Conservation (phyloP, 2,329 filamentous ascomycete genomes). For the Trichoderma asperellum region DNA sequence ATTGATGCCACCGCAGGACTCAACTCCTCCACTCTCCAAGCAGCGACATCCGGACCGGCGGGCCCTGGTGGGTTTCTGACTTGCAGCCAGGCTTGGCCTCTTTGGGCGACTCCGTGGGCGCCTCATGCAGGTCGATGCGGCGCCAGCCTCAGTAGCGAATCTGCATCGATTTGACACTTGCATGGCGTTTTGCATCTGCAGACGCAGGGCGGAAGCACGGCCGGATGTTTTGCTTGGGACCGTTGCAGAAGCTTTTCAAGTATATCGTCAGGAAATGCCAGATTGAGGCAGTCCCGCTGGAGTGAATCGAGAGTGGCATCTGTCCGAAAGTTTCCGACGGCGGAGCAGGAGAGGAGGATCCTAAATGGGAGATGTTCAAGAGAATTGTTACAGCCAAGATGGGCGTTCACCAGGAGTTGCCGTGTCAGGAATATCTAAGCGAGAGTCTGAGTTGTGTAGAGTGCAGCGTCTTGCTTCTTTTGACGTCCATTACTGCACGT, state of each 20-base stretch:
- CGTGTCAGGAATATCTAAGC: background rate
- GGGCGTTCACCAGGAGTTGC: background rate
- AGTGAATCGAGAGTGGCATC: background rate
- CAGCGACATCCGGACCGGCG: background rate
- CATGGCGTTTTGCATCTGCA: background rate
- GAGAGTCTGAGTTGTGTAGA: background rate
- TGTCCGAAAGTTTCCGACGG: slow-evolving; percentile 18
- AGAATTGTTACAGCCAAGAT: too few species aligned
- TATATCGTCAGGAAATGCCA: background rate
- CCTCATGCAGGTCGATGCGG: slow-evolving; percentile 26
- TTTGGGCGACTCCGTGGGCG: slow-evolving; percentile 28
- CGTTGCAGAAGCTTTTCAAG: background rate
- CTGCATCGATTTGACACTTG: background rate
- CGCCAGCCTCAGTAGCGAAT: slow-evolving; percentile 1
- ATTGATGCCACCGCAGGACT: too few species aligned
- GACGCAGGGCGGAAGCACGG: background rate
- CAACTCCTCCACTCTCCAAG: background rate
- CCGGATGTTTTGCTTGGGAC: background rate
- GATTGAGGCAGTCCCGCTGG: slow-evolving; percentile 16
- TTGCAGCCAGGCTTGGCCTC: slow-evolving; percentile 15
- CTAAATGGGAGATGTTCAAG: background rate
- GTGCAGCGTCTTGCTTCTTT: background rate
- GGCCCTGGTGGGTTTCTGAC: background rate
- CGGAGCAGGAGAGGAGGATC: background rate
- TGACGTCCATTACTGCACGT: background rate